Evolutionary conservation across 2,329 filamentous ascomycete genomes (phyloP).

Genomic region (Trichoderma atroviride): DNA sequence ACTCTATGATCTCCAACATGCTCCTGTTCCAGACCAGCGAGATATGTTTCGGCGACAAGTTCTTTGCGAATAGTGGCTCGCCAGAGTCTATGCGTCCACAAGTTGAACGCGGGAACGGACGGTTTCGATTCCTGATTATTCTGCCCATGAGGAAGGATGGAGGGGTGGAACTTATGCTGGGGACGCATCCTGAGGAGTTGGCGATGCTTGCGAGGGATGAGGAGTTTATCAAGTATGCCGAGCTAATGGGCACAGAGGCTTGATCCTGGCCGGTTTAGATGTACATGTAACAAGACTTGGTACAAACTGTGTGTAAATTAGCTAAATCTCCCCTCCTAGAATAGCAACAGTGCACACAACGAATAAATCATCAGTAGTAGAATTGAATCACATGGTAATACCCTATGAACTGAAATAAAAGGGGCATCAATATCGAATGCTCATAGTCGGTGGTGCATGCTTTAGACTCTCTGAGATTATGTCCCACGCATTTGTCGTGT

Average conservation of each 20-base stretch:
- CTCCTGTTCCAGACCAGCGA: conserved; percentile 36
- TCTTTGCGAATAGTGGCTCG: conserved; percentile 35
- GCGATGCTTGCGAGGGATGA: conserved; percentile 33
- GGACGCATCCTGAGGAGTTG: conserved; percentile 37
- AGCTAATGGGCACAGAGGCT: neutral
- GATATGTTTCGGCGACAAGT: conserved; percentile 35
- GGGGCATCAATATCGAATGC: too few relatives aligned
- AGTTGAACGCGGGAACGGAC: conserved; percentile 34
- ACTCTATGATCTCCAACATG: conserved; percentile 38
- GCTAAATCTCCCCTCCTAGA: neutral
- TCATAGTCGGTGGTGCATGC: too few relatives aligned
- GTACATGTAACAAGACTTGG: neutral
- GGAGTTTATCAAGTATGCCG: neutral
- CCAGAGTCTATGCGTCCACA: conserved; percentile 37
- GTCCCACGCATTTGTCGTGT: too few relatives aligned
- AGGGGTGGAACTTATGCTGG: conserved; percentile 36
- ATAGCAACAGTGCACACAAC: neutral
- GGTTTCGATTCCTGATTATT: conserved; percentile 35
- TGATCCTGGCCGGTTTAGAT: neutral
- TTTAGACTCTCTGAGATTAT: too few relatives aligned
- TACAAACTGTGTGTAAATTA: neutral
- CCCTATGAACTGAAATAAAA: too few relatives aligned
- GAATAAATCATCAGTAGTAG: too few relatives aligned
- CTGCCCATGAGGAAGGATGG: conserved; percentile 37
- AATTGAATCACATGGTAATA: too few relatives aligned